Evolutionary conservation across 805 yeast genomes (phyloP), one percentile per base, ranked within the genome.

Genomic region (Yarrowia divulgata): DNA sequence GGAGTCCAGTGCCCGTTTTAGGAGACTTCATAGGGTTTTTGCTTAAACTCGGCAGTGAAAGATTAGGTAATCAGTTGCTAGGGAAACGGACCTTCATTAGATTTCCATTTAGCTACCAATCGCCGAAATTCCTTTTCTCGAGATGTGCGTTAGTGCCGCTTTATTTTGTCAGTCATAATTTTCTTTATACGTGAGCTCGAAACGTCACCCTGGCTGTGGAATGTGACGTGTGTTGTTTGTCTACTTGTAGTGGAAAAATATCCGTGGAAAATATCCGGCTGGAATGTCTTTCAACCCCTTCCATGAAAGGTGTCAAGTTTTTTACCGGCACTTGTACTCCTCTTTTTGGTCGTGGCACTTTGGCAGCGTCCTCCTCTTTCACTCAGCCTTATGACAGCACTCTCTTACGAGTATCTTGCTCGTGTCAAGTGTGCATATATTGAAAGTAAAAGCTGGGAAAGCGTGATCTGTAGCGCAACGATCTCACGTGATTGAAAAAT

Each of bases 1-100:
- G 60, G 60, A 39, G 60, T 54, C 45, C 45, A 54, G 35, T 54
- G 60, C 60, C 60, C 60, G 60, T 39, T 54, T 54, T 54, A 19
- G 60, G 60, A 54, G 60, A 8, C 18, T 4, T 8, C 3, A 34
- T 34, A 50, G 55, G 55, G 40, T 50, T 50, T 8, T 14, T 1
- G 14, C 40, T 19, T 35, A 14, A 16, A 12, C 40, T 34, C 18
- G 16, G 19, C 13, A 9, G 6, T n/a, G 18, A 6, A 7, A n/a
- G 58, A 29, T 52, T 35, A 52, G 19, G 58, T 35, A 52, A 35
- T 42, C 43, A n/a, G 58, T 50, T 50, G 57, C 57, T 18, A 16
- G 57, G 57, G n/a, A 32, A 49, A 16, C 54, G 14, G 19, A 3
- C 37, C 29, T 2, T 23, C 29, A 23, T 23, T 23, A 23, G 29